Evolutionary conservation across 2,329 filamentous ascomycete genomes (phyloP), one percentile per base, ranked within the genome.

Genomic region (Botrytis pseudocinerea): DNA sequence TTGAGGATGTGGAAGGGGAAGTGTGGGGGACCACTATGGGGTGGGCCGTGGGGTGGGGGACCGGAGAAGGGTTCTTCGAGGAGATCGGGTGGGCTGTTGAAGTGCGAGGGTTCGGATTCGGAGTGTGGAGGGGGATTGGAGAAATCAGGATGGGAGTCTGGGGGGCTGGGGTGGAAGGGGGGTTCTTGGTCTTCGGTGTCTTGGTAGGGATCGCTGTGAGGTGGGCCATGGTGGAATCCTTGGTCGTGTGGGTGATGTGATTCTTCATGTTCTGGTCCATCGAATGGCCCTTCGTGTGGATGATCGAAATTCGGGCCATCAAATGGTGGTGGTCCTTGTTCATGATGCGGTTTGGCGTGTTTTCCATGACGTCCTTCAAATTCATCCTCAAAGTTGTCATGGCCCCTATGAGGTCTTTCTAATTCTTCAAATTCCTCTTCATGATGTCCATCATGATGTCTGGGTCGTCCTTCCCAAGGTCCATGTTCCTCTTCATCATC

Each of bases 1-100:
- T 77, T 79, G 14, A 77, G 35, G 32, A 78, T 63, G 51, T 75
- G 73, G 18, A 78, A 57, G 28, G 62, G 72, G 64, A 54, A 64
- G 32, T 20, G 51, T 1, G 66, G 68, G 18, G 40, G 60, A 1
- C 7, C 9, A 7, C 62, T 69, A 35, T 73, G 72, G 51, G 71
- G 64, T 18, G 51, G 46, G 2, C 46, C 48, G 4, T 68, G 32
- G 14, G 62, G 61, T 32, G 61, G 64, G 2, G 44, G 64, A 18
- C 64, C 32, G 7, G 35, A 2, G 32, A 60, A 60, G 3, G n/a
- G 10, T 25, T 46, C 20, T 60, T 35, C 57, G 16, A 51, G 28
- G 28, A 7, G 18, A 18, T 60, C 32, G 25, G 44, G 61, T 46
- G 38, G 38, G 16, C 4, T 3, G 28, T 44, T 1, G 14, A 60